Evolutionary conservation across 2,329 filamentous ascomycete genomes (phyloP).

Genomic region (Aureobasidium pullulans): DNA sequence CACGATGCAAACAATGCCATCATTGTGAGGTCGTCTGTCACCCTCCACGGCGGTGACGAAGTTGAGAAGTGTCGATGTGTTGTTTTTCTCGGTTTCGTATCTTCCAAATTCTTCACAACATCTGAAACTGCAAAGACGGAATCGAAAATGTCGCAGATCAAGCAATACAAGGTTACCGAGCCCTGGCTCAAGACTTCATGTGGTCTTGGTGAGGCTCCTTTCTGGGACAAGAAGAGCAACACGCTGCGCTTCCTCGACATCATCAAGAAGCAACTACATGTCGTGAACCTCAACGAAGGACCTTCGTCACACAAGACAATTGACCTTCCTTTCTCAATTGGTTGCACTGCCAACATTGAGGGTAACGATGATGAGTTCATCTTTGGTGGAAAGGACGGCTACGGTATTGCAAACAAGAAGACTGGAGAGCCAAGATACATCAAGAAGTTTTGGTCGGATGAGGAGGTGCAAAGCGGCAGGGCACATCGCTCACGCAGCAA

Average conservation of each 20-base stretch:
- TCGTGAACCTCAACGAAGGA: conserved; percentile 58
- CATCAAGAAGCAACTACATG: conserved; percentile 65
- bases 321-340: conserved; percentile 52
- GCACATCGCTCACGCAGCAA: conserved; percentile 56
- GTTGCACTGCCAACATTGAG: conserved; percentile 67
- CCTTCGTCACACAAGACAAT: conserved; percentile 48
- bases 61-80: too few species aligned
- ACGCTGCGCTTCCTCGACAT: conserved; percentile 76
- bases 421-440: conserved; percentile 51
- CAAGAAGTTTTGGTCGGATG: conserved; percentile 48
- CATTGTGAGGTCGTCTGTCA: background rate
- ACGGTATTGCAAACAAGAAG: conserved; percentile 65
- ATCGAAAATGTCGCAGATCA: conserved; percentile 25
- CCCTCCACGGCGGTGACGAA: background rate
- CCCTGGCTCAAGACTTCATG: conserved; percentile 56
- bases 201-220: conserved; percentile 65
- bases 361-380: conserved; percentile 58
- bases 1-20: conserved; percentile 8
- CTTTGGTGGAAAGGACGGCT: conserved; percentile 72
- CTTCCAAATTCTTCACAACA: background rate
- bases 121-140: background rate
- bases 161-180: conserved; percentile 30
- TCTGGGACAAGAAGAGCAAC: conserved; percentile 59
- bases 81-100: background rate
- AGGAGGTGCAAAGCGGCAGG: conserved; percentile 37